Conservation (phyloP, 805 yeast genomes). For the Wickerhamomyces silvicola region DNA sequence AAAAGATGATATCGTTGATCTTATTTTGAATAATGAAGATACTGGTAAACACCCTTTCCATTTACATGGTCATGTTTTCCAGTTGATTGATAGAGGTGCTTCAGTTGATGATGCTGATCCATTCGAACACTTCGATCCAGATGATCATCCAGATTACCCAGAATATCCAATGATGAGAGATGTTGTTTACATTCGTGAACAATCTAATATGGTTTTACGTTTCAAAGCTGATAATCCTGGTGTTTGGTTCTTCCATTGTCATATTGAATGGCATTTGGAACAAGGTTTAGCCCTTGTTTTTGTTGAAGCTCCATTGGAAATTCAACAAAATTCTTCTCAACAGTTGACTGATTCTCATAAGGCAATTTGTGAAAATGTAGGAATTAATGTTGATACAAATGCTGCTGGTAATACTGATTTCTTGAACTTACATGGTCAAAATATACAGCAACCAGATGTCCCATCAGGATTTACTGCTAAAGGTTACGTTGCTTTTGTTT, state of each 20-base stretch:
- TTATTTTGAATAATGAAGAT: conserved; percentile 79
- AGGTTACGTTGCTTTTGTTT: conserved; percentile 91
- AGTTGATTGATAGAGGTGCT: conserved; percentile 69
- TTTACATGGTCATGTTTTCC: conserved; percentile 86
- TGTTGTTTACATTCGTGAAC: conserved; percentile 69
- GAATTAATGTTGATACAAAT: conserved; percentile 59
- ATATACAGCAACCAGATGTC: conserved; percentile 55
- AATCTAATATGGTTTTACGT: conserved; percentile 79
- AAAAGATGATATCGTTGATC: conserved; percentile 54
- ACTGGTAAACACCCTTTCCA: conserved; percentile 98
- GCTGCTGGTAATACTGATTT: conserved; percentile 81
- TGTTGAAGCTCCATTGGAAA: conserved; percentile 74
- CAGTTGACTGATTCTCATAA: conserved; percentile 55
- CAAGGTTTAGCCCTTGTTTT: conserved; percentile 85
- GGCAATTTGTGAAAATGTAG: conserved; percentile 51
- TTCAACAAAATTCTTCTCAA: conserved; percentile 50
- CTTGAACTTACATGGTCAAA: conserved; percentile 68
- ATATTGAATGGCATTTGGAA: conserved; percentile 95
- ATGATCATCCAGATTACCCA: conserved; percentile 47
- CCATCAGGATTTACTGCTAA: conserved; percentile 91
- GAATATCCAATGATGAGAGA: conserved; percentile 83
- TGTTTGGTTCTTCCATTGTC: conserved; percentile 98
- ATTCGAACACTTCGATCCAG: conserved; percentile 45
- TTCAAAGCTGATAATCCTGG: conserved; percentile 95
- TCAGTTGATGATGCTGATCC: conserved; percentile 49